A percentile compares a stretch with the other conserved stretches of the same genome.
phyloP scores from a whole-genome alignment of 2,329 filamentous ascomycete species.

The Albophoma yamanashiensis region DNA sequence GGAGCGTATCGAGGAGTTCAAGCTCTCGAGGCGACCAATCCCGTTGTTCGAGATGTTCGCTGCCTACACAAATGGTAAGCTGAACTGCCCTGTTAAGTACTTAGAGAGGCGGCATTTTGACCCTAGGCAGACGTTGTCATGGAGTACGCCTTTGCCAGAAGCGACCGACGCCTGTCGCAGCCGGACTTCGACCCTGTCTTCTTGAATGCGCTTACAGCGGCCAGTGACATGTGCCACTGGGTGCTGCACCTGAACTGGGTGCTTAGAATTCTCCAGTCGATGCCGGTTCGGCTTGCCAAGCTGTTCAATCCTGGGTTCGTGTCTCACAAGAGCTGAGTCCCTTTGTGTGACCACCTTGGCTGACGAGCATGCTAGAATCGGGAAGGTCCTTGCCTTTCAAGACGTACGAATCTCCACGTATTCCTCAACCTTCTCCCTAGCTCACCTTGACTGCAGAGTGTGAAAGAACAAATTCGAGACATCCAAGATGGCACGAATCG shows the following conservation, averaged over 20 bases:
- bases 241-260: neutral
- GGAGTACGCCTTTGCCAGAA: neutral
- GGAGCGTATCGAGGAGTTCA: neutral
- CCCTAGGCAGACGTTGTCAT: neutral
- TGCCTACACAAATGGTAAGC: neutral
- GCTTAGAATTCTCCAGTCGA: neutral
- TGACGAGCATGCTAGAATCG: neutral
- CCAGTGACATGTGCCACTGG: neutral
- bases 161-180: neutral
- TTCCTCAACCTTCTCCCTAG: neutral
- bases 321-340: neutral
- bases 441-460: neutral
- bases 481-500: neutral
- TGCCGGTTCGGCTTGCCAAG: neutral
- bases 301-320: neutral
- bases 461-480: neutral
- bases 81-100: neutral
- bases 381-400: neutral
- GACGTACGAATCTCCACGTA: neutral
- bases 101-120: neutral
- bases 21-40: neutral
- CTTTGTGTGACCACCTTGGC: neutral
- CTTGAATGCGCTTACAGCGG: neutral
- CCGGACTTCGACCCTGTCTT: neutral
- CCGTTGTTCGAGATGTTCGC: neutral